phyloP scores from a whole-genome alignment of 2,329 filamentous ascomycete species.

The Aschersonia sp. region DNA sequence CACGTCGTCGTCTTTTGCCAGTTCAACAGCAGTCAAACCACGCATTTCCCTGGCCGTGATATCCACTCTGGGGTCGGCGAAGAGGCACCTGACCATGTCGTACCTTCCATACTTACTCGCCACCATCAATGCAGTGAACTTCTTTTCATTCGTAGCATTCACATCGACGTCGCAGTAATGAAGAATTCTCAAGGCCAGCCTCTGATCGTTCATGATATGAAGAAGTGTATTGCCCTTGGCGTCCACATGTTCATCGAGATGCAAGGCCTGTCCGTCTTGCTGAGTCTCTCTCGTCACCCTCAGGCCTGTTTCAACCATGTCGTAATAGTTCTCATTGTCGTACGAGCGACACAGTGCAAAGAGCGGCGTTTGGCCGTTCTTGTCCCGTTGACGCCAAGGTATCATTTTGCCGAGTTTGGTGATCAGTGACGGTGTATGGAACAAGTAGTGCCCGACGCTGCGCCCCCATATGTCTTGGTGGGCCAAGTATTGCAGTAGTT shows the following conservation, averaged over 20 bases:
- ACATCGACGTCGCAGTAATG: conserved; percentile 85
- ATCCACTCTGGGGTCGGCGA: conserved; percentile 78
- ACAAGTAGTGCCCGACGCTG: conserved; percentile 89
- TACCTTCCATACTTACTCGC: conserved; percentile 95
- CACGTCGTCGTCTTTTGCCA: conserved; percentile 96
- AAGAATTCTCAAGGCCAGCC: conserved; percentile 61
- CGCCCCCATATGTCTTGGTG: conserved; percentile 73
- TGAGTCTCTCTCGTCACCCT: conserved; percentile 61
- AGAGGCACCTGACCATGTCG: conserved; percentile 80
- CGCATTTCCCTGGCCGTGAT: conserved; percentile 69
- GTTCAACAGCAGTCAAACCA: conserved; percentile 83
- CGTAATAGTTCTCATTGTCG: conserved; percentile 73
- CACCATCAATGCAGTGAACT: conserved; percentile 92
- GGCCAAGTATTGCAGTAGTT: conserved; percentile 53
- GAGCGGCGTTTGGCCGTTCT: conserved; percentile 93
- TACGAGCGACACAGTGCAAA: conserved; percentile 94
- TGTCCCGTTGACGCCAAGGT: conserved; percentile 83
- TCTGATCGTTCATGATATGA: conserved; percentile 85
- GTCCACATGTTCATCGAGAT: conserved; percentile 87
- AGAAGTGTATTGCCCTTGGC: conserved; percentile 84
- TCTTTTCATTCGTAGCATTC: conserved; percentile 89
- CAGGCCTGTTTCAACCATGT: conserved; percentile 77
- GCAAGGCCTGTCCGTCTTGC: conserved; percentile 63
- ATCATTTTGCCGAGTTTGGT: conserved; percentile 59
- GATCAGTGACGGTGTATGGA: conserved; percentile 76